Base-by-base conservation (phyloP, 306 rosid genomes). In the Adenanthera pavonina region DNA sequence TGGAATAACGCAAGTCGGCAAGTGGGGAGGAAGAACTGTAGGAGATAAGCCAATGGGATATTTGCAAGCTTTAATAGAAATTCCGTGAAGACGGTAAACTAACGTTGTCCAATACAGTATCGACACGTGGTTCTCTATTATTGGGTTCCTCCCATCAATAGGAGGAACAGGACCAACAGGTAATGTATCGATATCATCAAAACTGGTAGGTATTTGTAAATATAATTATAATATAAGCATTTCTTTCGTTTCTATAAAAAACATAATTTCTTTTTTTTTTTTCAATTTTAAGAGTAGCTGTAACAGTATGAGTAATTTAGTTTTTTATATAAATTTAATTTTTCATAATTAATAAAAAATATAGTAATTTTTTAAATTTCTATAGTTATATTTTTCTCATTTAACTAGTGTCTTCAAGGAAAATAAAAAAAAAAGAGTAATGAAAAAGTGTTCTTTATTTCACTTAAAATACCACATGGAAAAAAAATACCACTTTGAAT, bases 41-140 rank as follows among this genome's bases (percentile, higher is more conserved):
- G 51, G 57, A 43, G 34, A 44, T 3, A n/a, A 35, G 20, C 44
- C 61, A 66, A 0, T 36, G 84, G 33, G 44, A 12, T 19, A 17
- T 47, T 0, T 43, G 40, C 0, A 0, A 7, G 5, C 10, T 79
- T 81, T 84, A 70, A 78, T 2, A 49, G 8, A 12, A 11, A 12
- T 46, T 61, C 16, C 16, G 0, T 0, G n/a, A 62, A 47, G 59
- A 16, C 3, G 5, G 57, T 9, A 14, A n/a, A 25, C 7, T 11
- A 43, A 25, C 6, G 0, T 0, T 38, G 19, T 34, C 89, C 5
- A 74, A 68, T 67, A n/a, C 0, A 1, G 67, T n/a, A 1, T 1
- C 0, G 81, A 60, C 86, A 72, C 85, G 90, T 82, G 81, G 43
- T 30, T 1, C 4, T 16, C 0, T 19, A 2, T 4, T 6, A 75